These are phyloP conservation scores for Baorangia bicolor DNA, from an alignment of 768 basidiomycete genomes.

Conservation along the genomic window DNA sequence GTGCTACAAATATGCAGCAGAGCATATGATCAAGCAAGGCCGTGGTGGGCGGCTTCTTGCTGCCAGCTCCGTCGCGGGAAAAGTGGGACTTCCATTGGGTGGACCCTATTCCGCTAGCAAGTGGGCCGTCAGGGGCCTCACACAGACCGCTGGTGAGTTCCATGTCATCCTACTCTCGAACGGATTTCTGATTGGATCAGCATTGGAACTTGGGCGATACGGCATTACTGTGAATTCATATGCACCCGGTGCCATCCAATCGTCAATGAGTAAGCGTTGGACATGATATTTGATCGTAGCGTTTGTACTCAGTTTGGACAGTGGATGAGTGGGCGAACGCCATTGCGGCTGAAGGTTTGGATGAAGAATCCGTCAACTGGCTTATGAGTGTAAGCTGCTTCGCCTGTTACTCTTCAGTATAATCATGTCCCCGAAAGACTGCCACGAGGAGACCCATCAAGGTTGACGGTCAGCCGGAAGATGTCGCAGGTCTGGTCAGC, in stretches of 20 bases:
- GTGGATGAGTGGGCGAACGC: not conserved
- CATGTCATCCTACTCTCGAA: not conserved
- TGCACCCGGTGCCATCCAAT: constrained; percentile 36
- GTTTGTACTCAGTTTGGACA: not conserved
- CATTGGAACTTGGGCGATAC: constrained; percentile 30
- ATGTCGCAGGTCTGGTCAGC: constrained; percentile 33
- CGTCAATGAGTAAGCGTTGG: constrained; percentile 26
- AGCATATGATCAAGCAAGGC: constrained; percentile 54
- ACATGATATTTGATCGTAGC: not conserved
- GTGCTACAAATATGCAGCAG: constrained; percentile 61
- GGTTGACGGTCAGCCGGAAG: constrained; percentile 29
- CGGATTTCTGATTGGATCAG: not conserved
- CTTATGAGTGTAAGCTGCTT: too few relatives aligned
- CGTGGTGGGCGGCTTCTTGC: constrained; percentile 56
- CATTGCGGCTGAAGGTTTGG: not conserved
- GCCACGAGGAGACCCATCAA: constrained; percentile 4
- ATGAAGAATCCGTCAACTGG: too few relatives aligned
- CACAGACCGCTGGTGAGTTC: constrained; percentile 35
- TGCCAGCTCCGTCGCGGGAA: constrained; percentile 13
- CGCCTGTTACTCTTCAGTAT: too few relatives aligned
- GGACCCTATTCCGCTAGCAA: constrained; percentile 33
- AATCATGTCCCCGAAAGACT: too few relatives aligned
- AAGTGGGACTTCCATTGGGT: not conserved
- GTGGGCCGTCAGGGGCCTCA: constrained; percentile 40
- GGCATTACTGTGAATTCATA: constrained; percentile 40